Percentiles rank a stretch among this genome's conserved stretches.
phyloP scores from a whole-genome alignment of 2,329 filamentous ascomycete genomes.

The Geosmithia flava region DNA sequence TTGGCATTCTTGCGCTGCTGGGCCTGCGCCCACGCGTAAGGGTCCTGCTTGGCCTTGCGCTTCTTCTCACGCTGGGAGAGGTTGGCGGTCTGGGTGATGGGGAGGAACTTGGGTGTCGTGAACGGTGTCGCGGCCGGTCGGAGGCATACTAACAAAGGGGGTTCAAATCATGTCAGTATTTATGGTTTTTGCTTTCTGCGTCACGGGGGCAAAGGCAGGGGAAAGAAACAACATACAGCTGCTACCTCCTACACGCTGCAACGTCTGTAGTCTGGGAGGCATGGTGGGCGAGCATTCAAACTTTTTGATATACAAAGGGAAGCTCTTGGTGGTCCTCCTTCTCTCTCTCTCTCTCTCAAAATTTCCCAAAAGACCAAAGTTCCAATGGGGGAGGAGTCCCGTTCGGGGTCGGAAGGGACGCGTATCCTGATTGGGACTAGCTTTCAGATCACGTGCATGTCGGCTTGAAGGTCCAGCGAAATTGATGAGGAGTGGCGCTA shows the following conservation, averaged over 20 bases:
- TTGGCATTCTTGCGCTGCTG: constrained; percentile 78
- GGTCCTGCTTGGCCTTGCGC: constrained; percentile 59
- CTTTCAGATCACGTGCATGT: constrained; percentile 15
- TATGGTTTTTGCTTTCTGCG: neutral
- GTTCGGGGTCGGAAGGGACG: neutral
- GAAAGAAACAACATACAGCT: constrained; percentile 34
- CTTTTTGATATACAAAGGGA: neutral
- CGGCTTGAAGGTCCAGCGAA: neutral
- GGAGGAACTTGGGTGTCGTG: constrained; percentile 36
- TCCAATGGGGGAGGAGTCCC: neutral
- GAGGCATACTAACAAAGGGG: constrained; percentile 39
- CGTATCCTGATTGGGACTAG: constrained; percentile 10
- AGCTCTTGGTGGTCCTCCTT: neutral
- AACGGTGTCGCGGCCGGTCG: constrained; percentile 34
- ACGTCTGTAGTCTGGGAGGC: constrained; percentile 53
- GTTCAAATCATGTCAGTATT: constrained; percentile 12
- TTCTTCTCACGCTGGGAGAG: constrained; percentile 51
- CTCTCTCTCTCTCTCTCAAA: constrained; percentile 1
- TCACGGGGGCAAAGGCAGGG: neutral
- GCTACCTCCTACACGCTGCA: constrained; percentile 46
- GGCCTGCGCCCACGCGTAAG: constrained; percentile 70
- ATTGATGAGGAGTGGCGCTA: constrained; percentile 5
- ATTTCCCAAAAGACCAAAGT: constrained; percentile 4
- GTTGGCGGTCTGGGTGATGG: constrained; percentile 52
- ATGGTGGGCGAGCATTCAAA: constrained; percentile 30